phyloP scores from a whole-genome alignment of 306 rosid species.

The Gillenia trifoliata region DNA sequence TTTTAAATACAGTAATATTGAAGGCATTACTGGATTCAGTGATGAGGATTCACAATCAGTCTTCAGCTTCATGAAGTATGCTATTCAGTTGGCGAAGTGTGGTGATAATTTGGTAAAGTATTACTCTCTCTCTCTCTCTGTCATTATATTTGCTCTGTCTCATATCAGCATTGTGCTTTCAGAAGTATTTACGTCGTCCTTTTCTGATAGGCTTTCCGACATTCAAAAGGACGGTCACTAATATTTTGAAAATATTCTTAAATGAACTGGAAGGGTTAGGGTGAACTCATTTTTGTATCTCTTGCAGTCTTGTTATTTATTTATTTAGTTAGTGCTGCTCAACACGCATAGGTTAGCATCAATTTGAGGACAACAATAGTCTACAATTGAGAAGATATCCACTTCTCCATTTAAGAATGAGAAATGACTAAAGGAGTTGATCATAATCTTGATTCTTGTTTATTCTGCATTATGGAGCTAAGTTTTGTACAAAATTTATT shows the following conservation, averaged over 20 bases:
- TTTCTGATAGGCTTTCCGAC: neutral
- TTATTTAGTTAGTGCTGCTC: neutral
- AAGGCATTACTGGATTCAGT: constrained; percentile 81
- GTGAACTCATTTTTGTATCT: neutral
- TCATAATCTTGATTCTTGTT: neutral
- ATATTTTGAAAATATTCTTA: neutral
- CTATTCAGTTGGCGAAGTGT: constrained; percentile 64
- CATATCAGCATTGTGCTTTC: constrained; percentile 4
- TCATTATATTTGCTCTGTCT: neutral
- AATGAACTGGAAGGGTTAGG: neutral
- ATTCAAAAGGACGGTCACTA: neutral
- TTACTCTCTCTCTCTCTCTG: constrained; percentile 1
- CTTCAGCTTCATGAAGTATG: constrained; percentile 57
- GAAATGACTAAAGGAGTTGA: neutral
- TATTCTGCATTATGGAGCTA: neutral
- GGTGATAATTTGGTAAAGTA: constrained; percentile 44
- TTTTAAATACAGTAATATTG: constrained; percentile 53
- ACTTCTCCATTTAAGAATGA: neutral
- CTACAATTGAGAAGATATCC: neutral
- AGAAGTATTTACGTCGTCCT: neutral
- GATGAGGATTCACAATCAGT: constrained; percentile 53
- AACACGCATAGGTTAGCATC: neutral
- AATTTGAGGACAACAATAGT: neutral
- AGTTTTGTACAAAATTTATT: neutral
- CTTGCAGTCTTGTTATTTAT: neutral